phyloP scores from a whole-genome alignment of 2,329 filamentous ascomycete genomes.

The Metarhizium album region DNA sequence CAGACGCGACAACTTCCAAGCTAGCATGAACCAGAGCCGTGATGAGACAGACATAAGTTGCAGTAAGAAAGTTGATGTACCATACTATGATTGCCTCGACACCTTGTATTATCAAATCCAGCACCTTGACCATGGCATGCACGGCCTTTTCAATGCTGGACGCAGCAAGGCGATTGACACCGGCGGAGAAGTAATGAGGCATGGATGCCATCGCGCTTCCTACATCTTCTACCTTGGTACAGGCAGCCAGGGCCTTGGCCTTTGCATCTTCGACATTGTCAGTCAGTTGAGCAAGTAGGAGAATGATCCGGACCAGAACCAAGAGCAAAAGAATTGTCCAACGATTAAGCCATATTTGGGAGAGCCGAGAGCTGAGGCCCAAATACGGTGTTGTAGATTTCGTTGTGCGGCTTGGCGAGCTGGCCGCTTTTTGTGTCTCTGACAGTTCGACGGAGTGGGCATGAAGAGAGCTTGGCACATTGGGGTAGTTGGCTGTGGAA shows the following conservation, averaged over 20 bases:
- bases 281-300: slow-evolving; percentile 64
- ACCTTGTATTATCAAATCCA: slow-evolving; percentile 68
- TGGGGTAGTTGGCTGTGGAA: slow-evolving; percentile 22
- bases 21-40: slow-evolving; percentile 72
- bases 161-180: slow-evolving; percentile 79
- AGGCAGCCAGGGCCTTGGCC: slow-evolving; percentile 74
- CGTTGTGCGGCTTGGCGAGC: not conserved
- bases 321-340: slow-evolving; percentile 89
- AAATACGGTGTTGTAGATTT: slow-evolving; percentile 78
- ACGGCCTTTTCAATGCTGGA: slow-evolving; percentile 71
- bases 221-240: slow-evolving; percentile 82
- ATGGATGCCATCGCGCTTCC: slow-evolving; percentile 96
- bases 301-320: slow-evolving; percentile 68
- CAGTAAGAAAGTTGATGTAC: slow-evolving; percentile 82
- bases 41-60: slow-evolving; percentile 83
- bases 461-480: slow-evolving; percentile 26
- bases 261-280: slow-evolving; percentile 67
- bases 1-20: slow-evolving; percentile 52
- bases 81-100: slow-evolving; percentile 85
- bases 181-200: slow-evolving; percentile 85
- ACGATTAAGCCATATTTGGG: slow-evolving; percentile 94
- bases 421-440: slow-evolving; percentile 13
- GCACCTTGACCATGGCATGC: slow-evolving; percentile 65
- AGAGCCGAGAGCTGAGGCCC: slow-evolving; percentile 76
- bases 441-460: slow-evolving; percentile 25